Conservation (phyloP, 1,284 basidiomycete species). For the Tranzscheliella williamsii region DNA sequence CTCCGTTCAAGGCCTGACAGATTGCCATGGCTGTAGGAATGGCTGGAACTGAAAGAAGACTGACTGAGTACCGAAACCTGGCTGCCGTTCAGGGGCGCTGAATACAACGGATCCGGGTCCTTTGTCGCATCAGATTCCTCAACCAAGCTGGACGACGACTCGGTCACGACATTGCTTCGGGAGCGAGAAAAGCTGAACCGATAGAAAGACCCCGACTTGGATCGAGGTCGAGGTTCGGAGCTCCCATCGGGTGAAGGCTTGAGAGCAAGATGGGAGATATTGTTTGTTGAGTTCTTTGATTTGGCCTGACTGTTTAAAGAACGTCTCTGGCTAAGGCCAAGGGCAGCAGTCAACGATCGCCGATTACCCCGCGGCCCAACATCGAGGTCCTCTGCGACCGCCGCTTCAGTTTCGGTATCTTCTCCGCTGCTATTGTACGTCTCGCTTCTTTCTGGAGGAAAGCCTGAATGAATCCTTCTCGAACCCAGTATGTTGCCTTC, state of each 20-base stretch:
- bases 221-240: slow-evolving; percentile 1
- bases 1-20: no score
- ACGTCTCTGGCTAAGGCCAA: slow-evolving; percentile 13
- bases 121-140: no score
- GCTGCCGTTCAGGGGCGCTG: slow-evolving; percentile 7
- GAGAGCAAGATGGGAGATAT: no score
- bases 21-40: no score
- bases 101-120: slow-evolving; percentile 1
- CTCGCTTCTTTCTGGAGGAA: no score
- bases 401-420: slow-evolving; percentile 26
- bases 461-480: no score
- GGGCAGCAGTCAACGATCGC: slow-evolving; percentile 21
- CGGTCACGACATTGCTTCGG: slow-evolving; percentile 14
- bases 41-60: slow-evolving; percentile 4
- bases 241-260: no score
- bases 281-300: no score
- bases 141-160: no score
- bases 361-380: slow-evolving; percentile 1
- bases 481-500: not conserved
- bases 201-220: slow-evolving; percentile 20
- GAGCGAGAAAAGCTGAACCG: slow-evolving; percentile 34
- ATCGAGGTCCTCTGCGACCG: slow-evolving; percentile 2
- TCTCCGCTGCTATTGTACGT: slow-evolving; percentile 13
- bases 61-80: slow-evolving; percentile 25
- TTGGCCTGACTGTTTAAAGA: no score